These are phyloP conservation scores for Alectoria sarmentosa DNA, from an alignment of 495 filamentous ascomycete species.

Conservation along the genomic window DNA sequence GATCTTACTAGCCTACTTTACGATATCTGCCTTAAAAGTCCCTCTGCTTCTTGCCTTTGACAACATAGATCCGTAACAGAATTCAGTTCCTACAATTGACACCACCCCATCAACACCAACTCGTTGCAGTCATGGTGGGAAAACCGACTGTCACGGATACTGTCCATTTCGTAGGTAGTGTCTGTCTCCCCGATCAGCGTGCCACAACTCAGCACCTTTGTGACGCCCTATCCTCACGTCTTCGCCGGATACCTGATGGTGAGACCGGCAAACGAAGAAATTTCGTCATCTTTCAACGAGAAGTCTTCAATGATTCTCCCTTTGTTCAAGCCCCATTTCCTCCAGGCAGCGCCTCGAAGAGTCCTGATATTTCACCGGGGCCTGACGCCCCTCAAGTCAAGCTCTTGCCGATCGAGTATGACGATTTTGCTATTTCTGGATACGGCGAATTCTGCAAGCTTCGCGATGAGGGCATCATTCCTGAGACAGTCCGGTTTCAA, in stretches of 20 bases:
- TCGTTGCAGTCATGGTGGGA: background rate
- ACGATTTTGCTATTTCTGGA: slow-evolving; percentile 32
- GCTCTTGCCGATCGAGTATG: slow-evolving; percentile 32
- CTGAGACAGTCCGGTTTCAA: slow-evolving; percentile 32
- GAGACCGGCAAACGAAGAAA: slow-evolving; percentile 34
- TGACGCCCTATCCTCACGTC: slow-evolving; percentile 24
- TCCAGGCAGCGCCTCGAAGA: background rate
- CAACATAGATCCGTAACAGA: no score
- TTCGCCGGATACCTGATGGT: slow-evolving; percentile 36
- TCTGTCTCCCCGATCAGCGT: slow-evolving; percentile 27
- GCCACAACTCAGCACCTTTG: slow-evolving; percentile 25
- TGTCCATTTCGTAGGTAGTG: slow-evolving; percentile 30
- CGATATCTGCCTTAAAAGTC: no score
- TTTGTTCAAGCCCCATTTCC: slow-evolving; percentile 3
- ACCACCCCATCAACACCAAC: no score
- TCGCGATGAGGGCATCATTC: slow-evolving; percentile 27
- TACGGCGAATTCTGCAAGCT: slow-evolving; percentile 33
- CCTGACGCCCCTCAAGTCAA: slow-evolving; percentile 3
- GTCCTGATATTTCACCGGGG: slow-evolving; percentile 13
- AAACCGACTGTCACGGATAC: background rate
- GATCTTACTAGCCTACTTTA: no score
- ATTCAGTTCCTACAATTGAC: no score
- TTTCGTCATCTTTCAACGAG: slow-evolving; percentile 33
- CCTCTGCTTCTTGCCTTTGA: no score
- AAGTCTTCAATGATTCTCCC: slow-evolving; percentile 24